phyloP scores from a whole-genome alignment of 768 basidiomycete species.

The Termitomyces sp. region DNA sequence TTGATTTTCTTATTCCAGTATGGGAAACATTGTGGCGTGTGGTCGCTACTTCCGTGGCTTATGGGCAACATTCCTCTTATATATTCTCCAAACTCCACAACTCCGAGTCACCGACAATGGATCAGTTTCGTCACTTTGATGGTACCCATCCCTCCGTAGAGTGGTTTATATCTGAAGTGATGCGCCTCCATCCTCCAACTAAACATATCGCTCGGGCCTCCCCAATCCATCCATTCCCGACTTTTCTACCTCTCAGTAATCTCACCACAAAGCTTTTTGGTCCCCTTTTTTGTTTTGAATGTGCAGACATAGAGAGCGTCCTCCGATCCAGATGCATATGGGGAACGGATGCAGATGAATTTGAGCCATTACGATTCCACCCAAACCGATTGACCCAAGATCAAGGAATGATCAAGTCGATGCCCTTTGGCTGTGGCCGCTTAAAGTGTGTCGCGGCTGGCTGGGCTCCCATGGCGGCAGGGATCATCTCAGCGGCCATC shows the following conservation, averaged over 20 bases:
- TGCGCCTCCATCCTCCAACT: conserved; percentile 48
- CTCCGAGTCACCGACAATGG: conserved; percentile 15
- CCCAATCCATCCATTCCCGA: background rate
- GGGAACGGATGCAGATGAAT: conserved; percentile 29
- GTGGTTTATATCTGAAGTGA: conserved; percentile 34
- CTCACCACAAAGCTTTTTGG: background rate
- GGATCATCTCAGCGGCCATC: conserved; percentile 37
- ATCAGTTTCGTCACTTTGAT: conserved; percentile 21
- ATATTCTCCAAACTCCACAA: conserved; percentile 32
- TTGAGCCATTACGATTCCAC: conserved; percentile 37
- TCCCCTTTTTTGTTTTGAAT: conserved; percentile 16
- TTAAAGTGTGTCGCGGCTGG: conserved; percentile 40
- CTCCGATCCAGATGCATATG: conserved; percentile 29
- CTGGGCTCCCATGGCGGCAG: conserved; percentile 50
- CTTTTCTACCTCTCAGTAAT: background rate
- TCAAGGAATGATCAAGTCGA: conserved; percentile 14
- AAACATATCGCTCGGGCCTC: conserved; percentile 33
- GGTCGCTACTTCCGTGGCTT: conserved; percentile 37
- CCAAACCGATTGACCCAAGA: conserved; percentile 14
- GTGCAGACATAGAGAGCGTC: conserved; percentile 29
- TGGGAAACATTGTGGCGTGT: conserved; percentile 65
- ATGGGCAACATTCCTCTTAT: conserved; percentile 23
- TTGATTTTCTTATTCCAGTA: conserved; percentile 50
- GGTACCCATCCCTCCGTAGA: conserved; percentile 23
- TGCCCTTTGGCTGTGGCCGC: conserved; percentile 45